Evolutionary conservation across 2,329 filamentous ascomycete genomes (phyloP), one percentile per base, ranked within the genome.

Genomic region (Fusarium coicis): DNA sequence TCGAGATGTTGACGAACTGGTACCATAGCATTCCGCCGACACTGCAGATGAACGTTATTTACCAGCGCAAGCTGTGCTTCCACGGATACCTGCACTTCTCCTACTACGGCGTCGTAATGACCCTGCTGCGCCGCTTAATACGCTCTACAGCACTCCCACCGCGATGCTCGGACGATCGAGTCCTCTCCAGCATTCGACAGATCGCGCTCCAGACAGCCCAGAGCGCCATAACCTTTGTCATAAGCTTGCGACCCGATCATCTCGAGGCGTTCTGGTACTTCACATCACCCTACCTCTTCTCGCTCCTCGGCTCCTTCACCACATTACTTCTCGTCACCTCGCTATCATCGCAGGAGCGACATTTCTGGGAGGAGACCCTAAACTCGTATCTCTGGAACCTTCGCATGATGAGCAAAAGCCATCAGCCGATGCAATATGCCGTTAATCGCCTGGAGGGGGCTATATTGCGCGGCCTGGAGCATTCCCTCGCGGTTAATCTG

Each of bases 1-100:
- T 87, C 16, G 81, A 86, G 30, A 81, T 81, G 44, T 76, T 88
- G n/a, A 84, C 84, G 37, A 80, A 81, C 53, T 88, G 86, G 86
- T 85, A 84, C 57, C 80, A 83, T 32, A 81, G 73, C 32, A 78
- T 87, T 12, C 85, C 85, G 1, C 79, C 84, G 15, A 81, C 80
- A 49, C 80, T 87, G 23, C 83, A 85, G 54, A 83, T 87, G 77
- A 83, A 85, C 56, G 74, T 83, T 18, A 78, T 80, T 7, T 81
- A 82, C 64, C 80, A 83, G 49, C 78, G 83, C 64, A 84, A 84
- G 69, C 74, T 85, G n/a, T 84, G 81, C 52, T 80, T 80, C 56
- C 79, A 79, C 44, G 79, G 84, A 8, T 84, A 83, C 42, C 76
- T 87, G 18, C 83, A 86, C 61, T 81, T 87, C 26, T 85, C 84